These are phyloP conservation scores for Gremmenia infestans DNA, from an alignment of 2,329 filamentous ascomycete species.

Conservation along the genomic window DNA sequence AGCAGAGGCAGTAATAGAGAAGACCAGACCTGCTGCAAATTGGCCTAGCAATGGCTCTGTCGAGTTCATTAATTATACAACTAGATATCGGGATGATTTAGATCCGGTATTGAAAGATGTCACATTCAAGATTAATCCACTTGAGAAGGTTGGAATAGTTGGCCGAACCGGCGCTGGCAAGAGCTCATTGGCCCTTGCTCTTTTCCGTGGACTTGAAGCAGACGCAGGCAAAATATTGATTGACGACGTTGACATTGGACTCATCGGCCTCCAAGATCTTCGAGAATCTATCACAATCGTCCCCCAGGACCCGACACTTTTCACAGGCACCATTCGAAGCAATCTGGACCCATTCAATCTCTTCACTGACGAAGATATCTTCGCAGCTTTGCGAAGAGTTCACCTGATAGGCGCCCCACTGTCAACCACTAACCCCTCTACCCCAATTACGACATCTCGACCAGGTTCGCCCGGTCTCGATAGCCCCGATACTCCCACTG, in stretches of 20 bases:
- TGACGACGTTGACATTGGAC: slow-evolving; percentile 83
- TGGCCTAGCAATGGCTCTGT: slow-evolving; percentile 87
- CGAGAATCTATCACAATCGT: slow-evolving; percentile 95
- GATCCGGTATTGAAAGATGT: slow-evolving; percentile 81
- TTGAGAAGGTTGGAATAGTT: slow-evolving; percentile 93
- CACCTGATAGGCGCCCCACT: slow-evolving; percentile 66
- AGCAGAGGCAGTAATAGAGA: slow-evolving; percentile 69
- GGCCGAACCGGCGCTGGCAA: slow-evolving; percentile 95
- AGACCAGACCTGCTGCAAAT: slow-evolving; percentile 68
- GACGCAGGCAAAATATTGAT: slow-evolving; percentile 86
- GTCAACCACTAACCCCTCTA: slow-evolving; percentile 26
- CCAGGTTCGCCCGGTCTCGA: slow-evolving; percentile 21
- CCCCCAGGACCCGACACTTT: slow-evolving; percentile 92
- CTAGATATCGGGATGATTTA: slow-evolving; percentile 80
- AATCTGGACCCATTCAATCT: slow-evolving; percentile 90
- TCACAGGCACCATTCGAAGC: slow-evolving; percentile 83
- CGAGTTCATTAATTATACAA: slow-evolving; percentile 84
- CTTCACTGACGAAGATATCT: slow-evolving; percentile 88
- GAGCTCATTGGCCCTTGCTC: slow-evolving; percentile 85
- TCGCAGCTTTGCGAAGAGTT: slow-evolving; percentile 77
- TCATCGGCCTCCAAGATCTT: slow-evolving; percentile 88
- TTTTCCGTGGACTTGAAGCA: slow-evolving; percentile 91
- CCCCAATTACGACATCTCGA: slow-evolving; percentile 31
- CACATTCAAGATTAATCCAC: slow-evolving; percentile 77
- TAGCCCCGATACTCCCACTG: slow-evolving; percentile 28